Percentiles rank a stretch among this genome's conserved stretches.
These are phyloP conservation scores for Bipolaris cookei DNA, from an alignment of 2,329 filamentous ascomycete genomes.

Conservation along the genomic window DNA sequence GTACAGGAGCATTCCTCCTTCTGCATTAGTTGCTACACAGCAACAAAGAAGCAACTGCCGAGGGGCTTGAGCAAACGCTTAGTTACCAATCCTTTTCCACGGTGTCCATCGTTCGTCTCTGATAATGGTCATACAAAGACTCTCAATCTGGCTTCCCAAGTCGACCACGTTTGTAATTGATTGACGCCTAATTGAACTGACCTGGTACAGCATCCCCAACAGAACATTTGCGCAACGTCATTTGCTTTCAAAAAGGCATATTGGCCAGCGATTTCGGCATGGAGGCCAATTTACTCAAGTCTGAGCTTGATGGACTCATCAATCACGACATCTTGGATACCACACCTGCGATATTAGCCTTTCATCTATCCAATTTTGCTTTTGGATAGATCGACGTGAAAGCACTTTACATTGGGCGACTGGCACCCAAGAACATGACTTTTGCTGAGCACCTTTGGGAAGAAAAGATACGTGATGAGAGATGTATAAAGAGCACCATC, in stretches of 20 bases:
- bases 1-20: not conserved
- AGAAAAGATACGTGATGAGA: not conserved
- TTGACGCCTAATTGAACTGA: not conserved
- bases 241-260: not conserved
- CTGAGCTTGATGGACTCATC: not conserved
- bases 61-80: not conserved
- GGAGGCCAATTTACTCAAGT: conserved; percentile 2
- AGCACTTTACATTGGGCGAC: conserved; percentile 1
- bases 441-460: not conserved
- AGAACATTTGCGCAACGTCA: conserved; percentile 1
- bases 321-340: not conserved
- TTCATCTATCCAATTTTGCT: conserved; percentile 16
- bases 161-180: conserved; percentile 2
- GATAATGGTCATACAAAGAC: not conserved
- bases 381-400: not conserved
- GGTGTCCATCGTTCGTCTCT: not conserved
- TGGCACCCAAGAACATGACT: not conserved
- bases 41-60: not conserved
- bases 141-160: not conserved
- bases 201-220: not conserved
- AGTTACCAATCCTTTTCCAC: not conserved
- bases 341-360: conserved; percentile 12
- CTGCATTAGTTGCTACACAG: not conserved
- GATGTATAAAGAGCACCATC: conserved; percentile 5
- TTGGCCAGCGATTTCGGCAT: conserved; percentile 2